These are phyloP conservation scores for Wilcoxina mikolae DNA, from an alignment of 495 filamentous ascomycete genomes.

Conservation along the genomic window DNA sequence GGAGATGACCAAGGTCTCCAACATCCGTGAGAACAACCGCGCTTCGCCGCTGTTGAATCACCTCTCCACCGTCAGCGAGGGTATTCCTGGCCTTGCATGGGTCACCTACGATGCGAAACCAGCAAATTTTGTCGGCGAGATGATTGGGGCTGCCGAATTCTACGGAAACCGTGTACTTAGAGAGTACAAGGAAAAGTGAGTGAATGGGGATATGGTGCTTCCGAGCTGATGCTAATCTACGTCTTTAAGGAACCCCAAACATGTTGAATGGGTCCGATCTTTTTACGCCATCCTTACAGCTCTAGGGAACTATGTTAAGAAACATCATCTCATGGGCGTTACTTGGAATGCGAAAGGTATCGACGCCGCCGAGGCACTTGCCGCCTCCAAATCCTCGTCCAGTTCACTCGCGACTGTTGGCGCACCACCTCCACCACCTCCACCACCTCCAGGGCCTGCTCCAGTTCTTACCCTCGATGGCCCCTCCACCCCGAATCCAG, in stretches of 20 bases:
- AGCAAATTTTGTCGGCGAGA: slow-evolving; percentile 63
- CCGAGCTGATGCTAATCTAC: neutral
- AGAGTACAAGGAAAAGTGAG: slow-evolving; percentile 80
- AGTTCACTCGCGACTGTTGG: slow-evolving; percentile 34
- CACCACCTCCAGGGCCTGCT: slow-evolving; percentile 50
- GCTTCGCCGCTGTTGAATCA: slow-evolving; percentile 57
- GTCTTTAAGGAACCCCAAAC: slow-evolving; percentile 48
- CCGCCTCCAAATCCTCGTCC: slow-evolving; percentile 38
- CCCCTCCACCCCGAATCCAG: slow-evolving; percentile 18
- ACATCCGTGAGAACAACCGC: slow-evolving; percentile 65
- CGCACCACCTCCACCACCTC: slow-evolving; percentile 56
- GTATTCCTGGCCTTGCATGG: slow-evolving; percentile 75
- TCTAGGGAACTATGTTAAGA: slow-evolving; percentile 63
- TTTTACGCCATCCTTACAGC: slow-evolving; percentile 78
- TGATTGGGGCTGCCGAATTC: slow-evolving; percentile 64
- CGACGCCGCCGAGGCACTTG: slow-evolving; percentile 54
- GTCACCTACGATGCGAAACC: slow-evolving; percentile 65
- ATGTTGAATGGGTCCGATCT: slow-evolving; percentile 72
- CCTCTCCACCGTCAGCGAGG: slow-evolving; percentile 72
- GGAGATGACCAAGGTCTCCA: slow-evolving; percentile 57
- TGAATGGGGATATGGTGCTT: neutral
- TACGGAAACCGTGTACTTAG: slow-evolving; percentile 84
- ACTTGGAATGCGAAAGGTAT: slow-evolving; percentile 79
- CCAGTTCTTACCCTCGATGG: slow-evolving; percentile 19
- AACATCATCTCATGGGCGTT: slow-evolving; percentile 61